Evolutionary conservation across 768 basidiomycete species (phyloP).

Genomic region (Tephrocybe rancida): DNA sequence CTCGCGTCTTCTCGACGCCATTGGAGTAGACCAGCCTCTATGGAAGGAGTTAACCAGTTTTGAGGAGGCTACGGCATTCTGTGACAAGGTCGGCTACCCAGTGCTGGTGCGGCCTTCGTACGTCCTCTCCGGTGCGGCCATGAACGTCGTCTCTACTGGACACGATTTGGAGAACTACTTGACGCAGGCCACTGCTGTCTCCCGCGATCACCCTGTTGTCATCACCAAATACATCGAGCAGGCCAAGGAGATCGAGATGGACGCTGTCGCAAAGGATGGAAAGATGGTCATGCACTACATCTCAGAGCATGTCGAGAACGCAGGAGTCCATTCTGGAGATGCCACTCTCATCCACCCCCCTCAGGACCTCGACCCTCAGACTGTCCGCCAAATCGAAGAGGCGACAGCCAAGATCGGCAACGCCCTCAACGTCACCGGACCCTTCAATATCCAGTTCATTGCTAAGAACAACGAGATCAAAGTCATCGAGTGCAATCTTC

Average conservation of each 20-base stretch:
- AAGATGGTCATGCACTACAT: constrained; percentile 99
- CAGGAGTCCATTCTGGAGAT: constrained; percentile 98
- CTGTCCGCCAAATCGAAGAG: constrained; percentile 94
- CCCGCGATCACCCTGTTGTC: constrained; percentile 94
- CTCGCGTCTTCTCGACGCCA: constrained; percentile 95
- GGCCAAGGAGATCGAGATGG: constrained; percentile 99
- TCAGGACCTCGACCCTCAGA: constrained; percentile 96
- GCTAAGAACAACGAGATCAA: constrained; percentile 99
- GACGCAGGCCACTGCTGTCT: constrained; percentile 94
- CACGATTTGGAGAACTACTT: constrained; percentile 93
- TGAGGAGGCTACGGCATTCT: constrained; percentile 86
- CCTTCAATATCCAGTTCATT: constrained; percentile 99
- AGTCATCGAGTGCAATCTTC: constrained; percentile 99
- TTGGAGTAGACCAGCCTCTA: constrained; percentile 95
- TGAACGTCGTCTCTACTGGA: constrained; percentile 97
- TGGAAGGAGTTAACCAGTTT: constrained; percentile 98
- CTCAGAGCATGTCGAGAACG: constrained; percentile 99
- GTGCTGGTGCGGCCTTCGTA: constrained; percentile 98
- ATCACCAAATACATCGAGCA: constrained; percentile 99
- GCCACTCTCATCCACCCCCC: constrained; percentile 98
- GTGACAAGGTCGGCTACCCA: constrained; percentile 91
- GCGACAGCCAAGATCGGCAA: constrained; percentile 98
- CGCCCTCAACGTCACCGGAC: constrained; percentile 96
- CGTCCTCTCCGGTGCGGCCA: constrained; percentile 98
- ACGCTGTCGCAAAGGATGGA: constrained; percentile 95